These are phyloP conservation scores for Fusarium brachygibbosum DNA, from an alignment of 2,329 filamentous ascomycete genomes.

Conservation along the genomic window DNA sequence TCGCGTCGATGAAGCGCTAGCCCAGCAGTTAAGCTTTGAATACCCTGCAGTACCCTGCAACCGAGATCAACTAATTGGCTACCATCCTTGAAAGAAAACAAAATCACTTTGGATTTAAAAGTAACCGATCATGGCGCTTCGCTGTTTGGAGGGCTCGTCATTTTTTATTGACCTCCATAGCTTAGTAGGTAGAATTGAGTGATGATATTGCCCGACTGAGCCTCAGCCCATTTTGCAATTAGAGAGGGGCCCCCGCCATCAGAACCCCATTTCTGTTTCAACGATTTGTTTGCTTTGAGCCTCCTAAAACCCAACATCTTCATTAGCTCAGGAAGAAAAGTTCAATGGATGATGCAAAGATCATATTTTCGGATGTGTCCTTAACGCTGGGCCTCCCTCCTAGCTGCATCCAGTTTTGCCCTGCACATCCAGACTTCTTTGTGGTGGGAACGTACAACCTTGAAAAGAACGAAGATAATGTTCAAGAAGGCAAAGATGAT, in stretches of 20 bases:
- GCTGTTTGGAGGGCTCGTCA: neutral
- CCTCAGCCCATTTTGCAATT: neutral
- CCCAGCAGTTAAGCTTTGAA: conserved; percentile 30
- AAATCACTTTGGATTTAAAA: neutral
- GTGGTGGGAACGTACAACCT: conserved; percentile 89
- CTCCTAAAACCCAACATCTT: conserved; percentile 22
- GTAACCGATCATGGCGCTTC: no score
- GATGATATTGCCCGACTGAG: neutral
- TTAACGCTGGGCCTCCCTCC: conserved; percentile 75
- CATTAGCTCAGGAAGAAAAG: neutral
- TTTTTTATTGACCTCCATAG: neutral
- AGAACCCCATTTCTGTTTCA: conserved; percentile 20
- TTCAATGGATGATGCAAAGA: conserved; percentile 43
- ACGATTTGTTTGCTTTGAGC: conserved; percentile 9
- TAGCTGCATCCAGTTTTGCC: conserved; percentile 83
- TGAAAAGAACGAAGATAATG: conserved; percentile 62
- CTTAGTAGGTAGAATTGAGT: neutral
- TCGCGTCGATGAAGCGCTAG: conserved; percentile 39
- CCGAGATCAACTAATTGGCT: neutral
- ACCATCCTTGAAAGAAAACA: neutral
- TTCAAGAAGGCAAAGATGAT: conserved; percentile 42
- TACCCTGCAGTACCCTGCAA: conserved; percentile 1
- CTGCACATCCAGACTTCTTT: conserved; percentile 72
- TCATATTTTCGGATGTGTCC: conserved; percentile 61
- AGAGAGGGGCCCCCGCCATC: conserved; percentile 34